Conservation (phyloP, 257 asterid genomes). For the Solanum pimpinellifolium region DNA sequence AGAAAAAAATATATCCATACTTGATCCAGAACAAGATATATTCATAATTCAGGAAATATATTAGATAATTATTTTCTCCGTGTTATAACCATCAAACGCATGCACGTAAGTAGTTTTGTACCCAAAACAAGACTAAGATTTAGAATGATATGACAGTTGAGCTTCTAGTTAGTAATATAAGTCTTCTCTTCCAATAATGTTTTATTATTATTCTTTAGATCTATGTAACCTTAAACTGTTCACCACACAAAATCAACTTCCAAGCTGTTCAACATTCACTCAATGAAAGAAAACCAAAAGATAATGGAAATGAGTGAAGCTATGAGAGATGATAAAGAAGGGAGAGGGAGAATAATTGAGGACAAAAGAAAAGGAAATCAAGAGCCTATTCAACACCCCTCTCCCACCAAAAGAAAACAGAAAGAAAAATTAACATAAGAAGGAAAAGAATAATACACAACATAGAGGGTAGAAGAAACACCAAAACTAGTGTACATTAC, state of each 20-base stretch:
- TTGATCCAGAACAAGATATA: background rate
- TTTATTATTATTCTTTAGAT: background rate
- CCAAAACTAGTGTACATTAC: slow-evolving; percentile 28
- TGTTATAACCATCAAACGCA: background rate
- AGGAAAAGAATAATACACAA: background rate
- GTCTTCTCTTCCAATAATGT: background rate
- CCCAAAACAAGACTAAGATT: background rate
- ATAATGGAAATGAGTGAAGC: background rate
- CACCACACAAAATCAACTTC: background rate
- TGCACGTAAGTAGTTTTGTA: background rate
- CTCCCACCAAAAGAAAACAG: background rate
- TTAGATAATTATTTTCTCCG: background rate
- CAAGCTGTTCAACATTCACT: background rate
- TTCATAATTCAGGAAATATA: background rate
- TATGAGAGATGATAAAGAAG: background rate
- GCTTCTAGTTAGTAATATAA: background rate
- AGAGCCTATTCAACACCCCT: background rate
- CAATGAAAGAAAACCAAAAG: background rate
- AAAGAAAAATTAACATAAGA: background rate
- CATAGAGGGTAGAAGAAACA: background rate
- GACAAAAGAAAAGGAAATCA: background rate
- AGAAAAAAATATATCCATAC: background rate
- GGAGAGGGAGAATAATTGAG: background rate
- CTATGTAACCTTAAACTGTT: background rate
- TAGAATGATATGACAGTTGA: background rate